Base-by-base conservation (phyloP, 2,329 filamentous ascomycete species). In the Hypoxylon sp. region DNA sequence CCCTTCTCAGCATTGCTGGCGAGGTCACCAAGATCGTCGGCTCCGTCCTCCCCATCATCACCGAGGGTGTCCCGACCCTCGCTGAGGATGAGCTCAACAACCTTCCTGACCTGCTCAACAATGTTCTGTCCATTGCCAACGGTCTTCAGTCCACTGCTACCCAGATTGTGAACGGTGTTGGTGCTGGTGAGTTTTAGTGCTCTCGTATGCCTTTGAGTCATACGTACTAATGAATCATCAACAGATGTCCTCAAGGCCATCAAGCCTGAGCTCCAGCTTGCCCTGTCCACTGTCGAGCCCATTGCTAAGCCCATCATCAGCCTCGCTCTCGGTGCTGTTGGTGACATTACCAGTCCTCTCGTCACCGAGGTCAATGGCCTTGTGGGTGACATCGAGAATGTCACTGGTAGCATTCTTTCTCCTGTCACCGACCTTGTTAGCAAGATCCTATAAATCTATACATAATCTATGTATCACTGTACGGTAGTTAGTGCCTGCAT, bases 191-290 rank as follows among this genome's bases (percentile, higher is more conserved):
- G 72, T 68, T 26, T 2, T 20, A 32, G 11, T 6, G 1, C n/a
- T 7, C 4, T n/a, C n/a, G n/a, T n/a, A n/a, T n/a, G n/a, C n/a
- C n/a, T n/a, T n/a, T n/a, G n/a, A n/a, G n/a, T n/a, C n/a, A n/a
- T n/a, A n/a, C n/a, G n/a, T n/a, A n/a, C 61, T 61, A 70, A 72
- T 56, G 54, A 7, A 4, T n/a, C 24, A 4, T 28, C 3, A 11
- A 24, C 6, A 73, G 73, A 72, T 59, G 68, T 70, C 58, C 50
- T 72, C 2, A 51, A 55, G 44, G 43, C 64, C 20, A 32, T 74
- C 62, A 65, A 72, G 68, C 68, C 71, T 17, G 72, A 75, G 63
- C 66, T 76, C 19, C 68, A 71, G 58, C 64, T 64, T 57, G 70
- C 72, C 51, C 60, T 75, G 26, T 47, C 59, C 22, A 60, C 67